These are phyloP conservation scores for Cylindrotheca fusiformis DNA, from an alignment of 108 stramenopile species.

Conservation along the genomic window DNA sequence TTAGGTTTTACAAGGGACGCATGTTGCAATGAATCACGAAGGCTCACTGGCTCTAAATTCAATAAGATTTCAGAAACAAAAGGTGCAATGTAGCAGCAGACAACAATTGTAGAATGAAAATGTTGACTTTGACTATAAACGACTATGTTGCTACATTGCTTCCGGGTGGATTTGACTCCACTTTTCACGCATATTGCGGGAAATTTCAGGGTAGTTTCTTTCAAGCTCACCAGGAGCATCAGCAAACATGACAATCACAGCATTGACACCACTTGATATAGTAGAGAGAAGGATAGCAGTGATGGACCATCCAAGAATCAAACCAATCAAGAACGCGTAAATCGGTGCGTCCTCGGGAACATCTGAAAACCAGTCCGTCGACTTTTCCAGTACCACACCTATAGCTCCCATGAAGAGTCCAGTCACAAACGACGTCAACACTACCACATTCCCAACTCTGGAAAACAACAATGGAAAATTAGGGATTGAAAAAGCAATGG, in stretches of 20 bases:
- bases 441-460: constrained; percentile 56
- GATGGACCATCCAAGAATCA: constrained; percentile 69
- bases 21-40: not conserved
- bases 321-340: constrained; percentile 61
- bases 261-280: constrained; percentile 80
- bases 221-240: constrained; percentile 84
- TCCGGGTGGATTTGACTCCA: constrained; percentile 66
- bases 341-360: constrained; percentile 24
- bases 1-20: not conserved
- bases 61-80: not conserved
- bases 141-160: constrained; percentile 9
- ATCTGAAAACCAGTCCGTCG: constrained; percentile 43
- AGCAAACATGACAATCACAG: constrained; percentile 90
- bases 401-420: constrained; percentile 65
- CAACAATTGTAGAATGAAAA: not conserved
- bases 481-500: not conserved
- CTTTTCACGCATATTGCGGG: constrained; percentile 59
- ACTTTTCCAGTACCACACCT: constrained; percentile 37
- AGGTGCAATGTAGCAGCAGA: not conserved
- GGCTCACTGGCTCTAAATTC: not conserved
- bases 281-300: constrained; percentile 65
- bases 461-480: not conserved
- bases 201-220: constrained; percentile 78
- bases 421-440: constrained; percentile 50
- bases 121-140: not conserved